Evolutionary conservation across 1,139 yeast species (phyloP).

Genomic region (Schwanniomyces etchellsii): DNA sequence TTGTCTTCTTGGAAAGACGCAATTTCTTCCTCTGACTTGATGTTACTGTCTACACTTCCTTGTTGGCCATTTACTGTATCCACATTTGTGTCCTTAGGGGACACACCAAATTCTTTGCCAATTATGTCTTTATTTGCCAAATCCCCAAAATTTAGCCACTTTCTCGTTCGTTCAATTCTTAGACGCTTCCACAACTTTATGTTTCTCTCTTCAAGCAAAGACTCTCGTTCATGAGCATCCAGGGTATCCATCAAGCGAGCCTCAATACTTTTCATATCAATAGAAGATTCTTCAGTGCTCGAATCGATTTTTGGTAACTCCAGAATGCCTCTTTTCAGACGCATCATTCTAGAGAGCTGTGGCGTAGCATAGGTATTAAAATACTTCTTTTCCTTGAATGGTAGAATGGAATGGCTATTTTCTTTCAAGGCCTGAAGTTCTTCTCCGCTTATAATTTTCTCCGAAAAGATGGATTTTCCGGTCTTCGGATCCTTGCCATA

Average conservation of each 20-base stretch:
- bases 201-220: conserved; percentile 19
- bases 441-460: conserved; percentile 14
- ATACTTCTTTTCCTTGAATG: conserved; percentile 30
- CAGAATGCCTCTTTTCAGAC: conserved; percentile 25
- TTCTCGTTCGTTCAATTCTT: conserved; percentile 14
- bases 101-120: conserved; percentile 1
- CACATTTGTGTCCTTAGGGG: neutral
- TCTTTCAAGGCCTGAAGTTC: conserved; percentile 17
- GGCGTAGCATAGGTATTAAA: conserved; percentile 42
- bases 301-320: conserved; percentile 8
- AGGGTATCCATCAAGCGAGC: conserved; percentile 2
- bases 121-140: conserved; percentile 10
- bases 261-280: conserved; percentile 2
- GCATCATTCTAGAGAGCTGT: conserved; percentile 39
- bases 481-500: conserved; percentile 31
- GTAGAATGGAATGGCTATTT: conserved; percentile 15
- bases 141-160: conserved; percentile 17
- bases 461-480: conserved; percentile 24
- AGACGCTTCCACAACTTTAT: conserved; percentile 27
- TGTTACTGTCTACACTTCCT: too few species aligned
- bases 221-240: conserved; percentile 7
- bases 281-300: conserved; percentile 5
- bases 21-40: too few species aligned
- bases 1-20: too few species aligned
- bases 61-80: neutral